A percentile compares a stretch with the other conserved stretches of the same genome.
Evolutionary conservation across 2,329 filamentous ascomycete species (phyloP).

Genomic region (Ceratocystis alfenasii): DNA sequence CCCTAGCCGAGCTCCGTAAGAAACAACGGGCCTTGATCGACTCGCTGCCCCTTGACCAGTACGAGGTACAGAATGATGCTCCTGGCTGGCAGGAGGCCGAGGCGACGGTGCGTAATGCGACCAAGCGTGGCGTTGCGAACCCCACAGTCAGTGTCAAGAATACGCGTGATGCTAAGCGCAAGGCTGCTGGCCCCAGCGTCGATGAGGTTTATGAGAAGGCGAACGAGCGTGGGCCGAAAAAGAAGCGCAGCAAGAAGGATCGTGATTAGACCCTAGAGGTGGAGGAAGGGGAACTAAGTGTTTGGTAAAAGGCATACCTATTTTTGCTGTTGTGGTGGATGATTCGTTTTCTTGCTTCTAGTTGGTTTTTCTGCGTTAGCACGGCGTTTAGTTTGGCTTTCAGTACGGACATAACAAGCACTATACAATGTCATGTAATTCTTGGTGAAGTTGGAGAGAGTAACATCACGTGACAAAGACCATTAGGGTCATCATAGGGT

Average conservation of each 20-base stretch:
- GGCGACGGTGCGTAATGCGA: constrained; percentile 54
- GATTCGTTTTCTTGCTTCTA: not conserved
- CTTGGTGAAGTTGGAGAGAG: not conserved
- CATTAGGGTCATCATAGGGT: too few relatives aligned
- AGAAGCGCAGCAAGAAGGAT: constrained; percentile 41
- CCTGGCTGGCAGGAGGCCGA: constrained; percentile 60
- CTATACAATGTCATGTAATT: constrained; percentile 1
- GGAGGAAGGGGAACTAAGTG: not conserved
- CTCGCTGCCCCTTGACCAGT: constrained; percentile 73
- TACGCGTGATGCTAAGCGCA: constrained; percentile 48
- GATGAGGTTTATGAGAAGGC: constrained; percentile 46
- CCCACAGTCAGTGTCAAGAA: constrained; percentile 77
- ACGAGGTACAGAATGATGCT: constrained; percentile 51
- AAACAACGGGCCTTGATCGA: constrained; percentile 84
- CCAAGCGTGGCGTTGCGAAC: constrained; percentile 46
- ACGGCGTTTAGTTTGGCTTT: constrained; percentile 8
- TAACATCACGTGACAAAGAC: not conserved
- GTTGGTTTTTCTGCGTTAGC: not conserved
- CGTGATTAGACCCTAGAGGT: constrained; percentile 8
- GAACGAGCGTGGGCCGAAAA: constrained; percentile 40
- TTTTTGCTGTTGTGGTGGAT: not conserved
- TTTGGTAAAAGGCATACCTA: constrained; percentile 6
- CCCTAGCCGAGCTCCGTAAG: constrained; percentile 56
- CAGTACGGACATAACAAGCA: constrained; percentile 6
- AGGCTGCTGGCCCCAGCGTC: constrained; percentile 46